Conservation (phyloP, 2,329 filamentous ascomycete species). For the Ascochyta pisi region DNA sequence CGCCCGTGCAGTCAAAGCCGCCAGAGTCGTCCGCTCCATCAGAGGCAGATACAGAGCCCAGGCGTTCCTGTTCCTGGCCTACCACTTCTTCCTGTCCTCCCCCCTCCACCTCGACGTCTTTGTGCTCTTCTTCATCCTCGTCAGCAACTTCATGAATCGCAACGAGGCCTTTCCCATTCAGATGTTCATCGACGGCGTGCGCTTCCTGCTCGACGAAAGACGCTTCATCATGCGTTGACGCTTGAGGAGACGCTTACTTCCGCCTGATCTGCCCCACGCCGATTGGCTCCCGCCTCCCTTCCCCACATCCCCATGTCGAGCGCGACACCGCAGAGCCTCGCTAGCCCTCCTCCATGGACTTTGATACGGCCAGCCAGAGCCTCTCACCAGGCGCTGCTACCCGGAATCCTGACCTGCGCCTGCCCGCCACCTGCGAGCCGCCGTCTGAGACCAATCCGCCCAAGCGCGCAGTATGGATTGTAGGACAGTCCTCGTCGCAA, state of each 20-base stretch:
- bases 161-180: conserved; percentile 38
- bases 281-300: conserved; percentile 34
- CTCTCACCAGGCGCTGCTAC: conserved; percentile 47
- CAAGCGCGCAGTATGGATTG: conserved; percentile 86
- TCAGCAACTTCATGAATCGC: conserved; percentile 47
- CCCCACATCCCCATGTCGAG: conserved; percentile 24
- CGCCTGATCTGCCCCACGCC: conserved; percentile 14
- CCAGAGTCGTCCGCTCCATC: conserved; percentile 38
- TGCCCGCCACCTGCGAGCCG: conserved; percentile 87
- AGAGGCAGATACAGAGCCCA: conserved; percentile 39
- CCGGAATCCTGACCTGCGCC: conserved; percentile 57
- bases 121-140: conserved; percentile 44
- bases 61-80: conserved; percentile 42
- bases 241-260: neutral
- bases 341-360: conserved; percentile 38
- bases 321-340: conserved; percentile 14
- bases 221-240: conserved; percentile 32
- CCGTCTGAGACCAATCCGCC: conserved; percentile 73
- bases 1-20: conserved; percentile 30
- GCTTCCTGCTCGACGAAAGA: conserved; percentile 37
- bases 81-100: conserved; percentile 44
- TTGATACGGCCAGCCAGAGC: conserved; percentile 45
- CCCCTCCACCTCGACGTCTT: conserved; percentile 43
- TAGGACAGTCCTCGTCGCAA: conserved; percentile 54
- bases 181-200: conserved; percentile 34